Percentiles rank a stretch among this genome's conserved stretches.
Evolutionary conservation across 768 basidiomycete species (phyloP).

Genomic region (Lactifluus pinguis): DNA sequence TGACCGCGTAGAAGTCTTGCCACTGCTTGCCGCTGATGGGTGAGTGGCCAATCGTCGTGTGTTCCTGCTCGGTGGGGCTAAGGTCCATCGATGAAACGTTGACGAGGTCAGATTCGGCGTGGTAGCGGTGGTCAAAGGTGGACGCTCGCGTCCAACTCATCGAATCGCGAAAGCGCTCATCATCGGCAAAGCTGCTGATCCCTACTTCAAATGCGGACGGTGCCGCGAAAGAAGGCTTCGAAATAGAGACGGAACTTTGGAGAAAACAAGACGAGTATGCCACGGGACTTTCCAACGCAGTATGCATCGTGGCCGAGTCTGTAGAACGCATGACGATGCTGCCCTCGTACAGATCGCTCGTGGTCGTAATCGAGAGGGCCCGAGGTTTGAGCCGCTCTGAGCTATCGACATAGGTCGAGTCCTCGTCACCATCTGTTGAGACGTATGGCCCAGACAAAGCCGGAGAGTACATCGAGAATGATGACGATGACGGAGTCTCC

Average conservation of each 20-base stretch:
- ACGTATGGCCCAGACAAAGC: constrained; percentile 17
- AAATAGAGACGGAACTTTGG: constrained; percentile 9
- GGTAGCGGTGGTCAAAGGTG: constrained; percentile 3
- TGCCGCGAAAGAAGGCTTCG: constrained; percentile 14
- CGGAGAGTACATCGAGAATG: constrained; percentile 19
- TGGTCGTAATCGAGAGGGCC: constrained; percentile 11
- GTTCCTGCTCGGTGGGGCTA: constrained; percentile 14
- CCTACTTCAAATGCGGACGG: constrained; percentile 18
- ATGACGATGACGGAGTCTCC: constrained; percentile 19
- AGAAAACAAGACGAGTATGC: constrained; percentile 14
- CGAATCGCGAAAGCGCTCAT: constrained; percentile 16
- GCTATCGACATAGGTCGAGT: constrained; percentile 10
- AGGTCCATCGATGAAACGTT: constrained; percentile 17
- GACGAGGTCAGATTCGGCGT: constrained; percentile 7
- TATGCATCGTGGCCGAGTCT: constrained; percentile 19
- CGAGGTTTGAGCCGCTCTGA: constrained; percentile 5
- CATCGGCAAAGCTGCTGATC: constrained; percentile 17
- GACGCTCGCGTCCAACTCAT: constrained; percentile 20
- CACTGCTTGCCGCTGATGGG: constrained; percentile 8
- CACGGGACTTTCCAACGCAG: constrained; percentile 16
- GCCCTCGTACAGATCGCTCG: constrained; percentile 10
- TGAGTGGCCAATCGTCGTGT: constrained; percentile 10
- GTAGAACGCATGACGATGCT: constrained; percentile 18
- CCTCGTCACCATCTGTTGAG: constrained; percentile 14
- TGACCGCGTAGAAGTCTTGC: constrained; percentile 9